These are phyloP conservation scores for Trichoderma sp. DNA, from an alignment of 2,329 filamentous ascomycete species.

Conservation along the genomic window DNA sequence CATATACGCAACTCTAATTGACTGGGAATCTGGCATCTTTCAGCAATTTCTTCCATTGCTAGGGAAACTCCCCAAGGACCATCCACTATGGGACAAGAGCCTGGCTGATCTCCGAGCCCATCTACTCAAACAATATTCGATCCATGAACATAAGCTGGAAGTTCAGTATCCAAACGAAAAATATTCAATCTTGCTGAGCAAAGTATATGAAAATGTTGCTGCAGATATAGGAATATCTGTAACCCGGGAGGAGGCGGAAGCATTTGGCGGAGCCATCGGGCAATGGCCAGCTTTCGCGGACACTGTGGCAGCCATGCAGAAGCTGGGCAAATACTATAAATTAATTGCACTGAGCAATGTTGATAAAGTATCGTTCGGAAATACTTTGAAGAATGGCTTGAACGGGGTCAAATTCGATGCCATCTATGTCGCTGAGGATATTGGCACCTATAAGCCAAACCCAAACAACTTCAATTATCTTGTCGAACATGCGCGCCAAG, in stretches of 20 bases:
- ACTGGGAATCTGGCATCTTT: constrained; percentile 67
- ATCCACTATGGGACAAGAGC: constrained; percentile 27
- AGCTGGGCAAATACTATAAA: constrained; percentile 50
- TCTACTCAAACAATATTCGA: constrained; percentile 35
- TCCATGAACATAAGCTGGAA: constrained; percentile 49
- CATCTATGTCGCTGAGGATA: constrained; percentile 65
- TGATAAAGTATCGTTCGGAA: constrained; percentile 37
- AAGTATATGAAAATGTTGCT: constrained; percentile 44
- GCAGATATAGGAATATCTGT: constrained; percentile 34
- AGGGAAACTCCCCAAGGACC: constrained; percentile 6
- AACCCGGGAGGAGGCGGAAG: constrained; percentile 37
- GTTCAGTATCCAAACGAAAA: constrained; percentile 48
- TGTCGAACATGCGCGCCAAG: constrained; percentile 44
- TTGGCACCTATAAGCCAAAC: constrained; percentile 69
- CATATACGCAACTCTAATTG: constrained; percentile 73
- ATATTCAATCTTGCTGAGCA: constrained; percentile 56
- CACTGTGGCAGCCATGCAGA: constrained; percentile 49
- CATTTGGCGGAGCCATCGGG: constrained; percentile 50
- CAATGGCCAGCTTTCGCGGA: constrained; percentile 57
- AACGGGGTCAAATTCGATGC: constrained; percentile 54
- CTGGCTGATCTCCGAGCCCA: constrained; percentile 37
- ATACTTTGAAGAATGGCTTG: constrained; percentile 36
- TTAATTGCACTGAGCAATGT: constrained; percentile 60
- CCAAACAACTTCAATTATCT: constrained; percentile 63
- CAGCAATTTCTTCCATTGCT: constrained; percentile 48